phyloP scores from a whole-genome alignment of 2,329 filamentous ascomycete species.

The Xylariaceae sp. region DNA sequence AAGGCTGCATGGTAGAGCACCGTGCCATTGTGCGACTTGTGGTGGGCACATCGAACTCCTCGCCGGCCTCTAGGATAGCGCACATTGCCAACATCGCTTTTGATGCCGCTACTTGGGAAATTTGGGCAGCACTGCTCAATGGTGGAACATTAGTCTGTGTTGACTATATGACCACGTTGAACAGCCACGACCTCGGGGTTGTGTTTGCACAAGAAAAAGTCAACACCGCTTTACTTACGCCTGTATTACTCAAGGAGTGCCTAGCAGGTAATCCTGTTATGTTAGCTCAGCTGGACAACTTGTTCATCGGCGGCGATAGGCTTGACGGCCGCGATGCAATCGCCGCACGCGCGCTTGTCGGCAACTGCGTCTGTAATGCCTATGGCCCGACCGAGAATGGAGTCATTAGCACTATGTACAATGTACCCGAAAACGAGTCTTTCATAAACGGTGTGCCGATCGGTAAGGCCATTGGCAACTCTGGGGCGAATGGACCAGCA shows the following conservation, averaged over 20 bases:
- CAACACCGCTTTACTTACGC: constrained; percentile 3
- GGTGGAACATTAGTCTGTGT: constrained; percentile 9
- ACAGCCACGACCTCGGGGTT: constrained; percentile 2
- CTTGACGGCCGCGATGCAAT: constrained; percentile 8
- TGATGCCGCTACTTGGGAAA: constrained; percentile 9
- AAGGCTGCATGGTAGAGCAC: constrained; percentile 11
- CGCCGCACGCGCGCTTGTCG: constrained; percentile 5
- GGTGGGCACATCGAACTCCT: neutral
- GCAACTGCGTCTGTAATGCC: constrained; percentile 1
- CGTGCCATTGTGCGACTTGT: constrained; percentile 7
- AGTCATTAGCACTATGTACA: constrained; percentile 9
- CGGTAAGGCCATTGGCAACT: constrained; percentile 9
- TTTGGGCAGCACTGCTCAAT: constrained; percentile 6
- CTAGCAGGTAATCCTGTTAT: constrained; percentile 1
- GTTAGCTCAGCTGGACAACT: constrained; percentile 2
- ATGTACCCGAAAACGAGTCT: constrained; percentile 1
- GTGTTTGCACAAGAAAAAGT: constrained; percentile 7
- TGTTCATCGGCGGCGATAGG: constrained; percentile 9
- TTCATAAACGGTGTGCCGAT: constrained; percentile 10
- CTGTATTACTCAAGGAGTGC: constrained; percentile 9
- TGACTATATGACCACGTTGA: constrained; percentile 9
- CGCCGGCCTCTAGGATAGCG: neutral
- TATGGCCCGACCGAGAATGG: constrained; percentile 12
- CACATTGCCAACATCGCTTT: constrained; percentile 12
- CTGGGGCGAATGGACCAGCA: constrained; percentile 11